Conservation (phyloP, 1,284 basidiomycete species). For the Mycosarcoma mackinlayi region DNA sequence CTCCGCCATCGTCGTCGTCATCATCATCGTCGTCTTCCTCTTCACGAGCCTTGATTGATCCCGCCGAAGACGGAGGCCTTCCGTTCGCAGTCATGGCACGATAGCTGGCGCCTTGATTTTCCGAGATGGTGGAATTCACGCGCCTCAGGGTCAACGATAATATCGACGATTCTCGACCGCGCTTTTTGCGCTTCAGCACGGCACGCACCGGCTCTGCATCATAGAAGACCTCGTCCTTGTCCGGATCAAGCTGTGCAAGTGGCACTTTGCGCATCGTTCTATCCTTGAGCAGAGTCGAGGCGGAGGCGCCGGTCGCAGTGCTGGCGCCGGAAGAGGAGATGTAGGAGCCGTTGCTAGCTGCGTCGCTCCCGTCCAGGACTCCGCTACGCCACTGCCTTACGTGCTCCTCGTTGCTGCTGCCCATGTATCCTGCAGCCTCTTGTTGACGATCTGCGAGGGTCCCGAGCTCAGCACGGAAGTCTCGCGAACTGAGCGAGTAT, state of each 20-base stretch:
- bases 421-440: conserved; percentile 35
- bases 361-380: conserved; percentile 28
- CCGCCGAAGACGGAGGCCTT: conserved; percentile 13
- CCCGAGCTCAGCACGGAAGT: conserved; percentile 52
- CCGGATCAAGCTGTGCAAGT: conserved; percentile 50
- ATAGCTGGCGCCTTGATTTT: conserved; percentile 20
- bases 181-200: conserved; percentile 59
- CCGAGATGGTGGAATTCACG: conserved; percentile 56
- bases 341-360: conserved; percentile 19
- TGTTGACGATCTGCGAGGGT: conserved; percentile 24
- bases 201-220: conserved; percentile 53
- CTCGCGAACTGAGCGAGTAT: conserved; percentile 59
- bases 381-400: conserved; percentile 53
- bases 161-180: conserved; percentile 55
- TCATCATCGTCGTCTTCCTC: conserved; percentile 28
- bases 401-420: conserved; percentile 39
- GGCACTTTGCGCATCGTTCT: conserved; percentile 40
- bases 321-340: conserved; percentile 34
- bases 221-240: conserved; percentile 56
- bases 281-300: conserved; percentile 36
- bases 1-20: conserved; percentile 1
- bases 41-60: conserved; percentile 18
- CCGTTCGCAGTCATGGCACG: conserved; percentile 23
- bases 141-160: conserved; percentile 56
- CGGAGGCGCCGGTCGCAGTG: conserved; percentile 16